Base-by-base conservation (phyloP, 2,329 filamentous ascomycete genomes). In the Lecanicillium sp. region DNA sequence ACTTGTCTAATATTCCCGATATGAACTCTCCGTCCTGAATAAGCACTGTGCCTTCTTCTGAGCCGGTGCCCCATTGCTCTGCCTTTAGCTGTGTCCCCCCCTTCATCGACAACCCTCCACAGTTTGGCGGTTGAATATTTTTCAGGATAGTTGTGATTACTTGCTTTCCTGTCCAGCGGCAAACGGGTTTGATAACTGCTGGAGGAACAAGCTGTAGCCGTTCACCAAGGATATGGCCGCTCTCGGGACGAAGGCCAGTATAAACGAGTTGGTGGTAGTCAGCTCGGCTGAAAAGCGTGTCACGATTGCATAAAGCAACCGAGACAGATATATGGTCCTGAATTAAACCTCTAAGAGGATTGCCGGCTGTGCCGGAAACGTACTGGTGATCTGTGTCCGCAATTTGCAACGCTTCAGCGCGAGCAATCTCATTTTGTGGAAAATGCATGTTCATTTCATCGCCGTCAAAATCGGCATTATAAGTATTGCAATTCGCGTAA, bases 401-500 rank as follows among this genome's bases (percentile, higher is more conserved):
- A 52, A 98, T 82, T 49, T 88, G 85, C 49, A 94, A 74, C 2
- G 92, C 92, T 64, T 98, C 92, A 3, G 90, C 85, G 50, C 92
- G 76, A 13, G 92, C 92, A 47, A 96, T 72, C 57, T 96, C 94
- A 50, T 95, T 96, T 52, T 98, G 92, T 2, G 92, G 92, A 55
- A 98, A 96, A 63, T 98, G 92, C 89, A 98, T 94, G 60, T 98
- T 98, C 92, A 98, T 98, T 62, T 98, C 92, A 57, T 98, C 92
- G 60, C 92, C 92, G 55, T 98, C 94, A 56, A 98, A 98, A 71
- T 98, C 92, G 22, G 92, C 92, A 52, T 98, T 98, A 71, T 98
- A 98, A 1, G 92, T 95, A 56, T 98, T 98, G 61, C 92, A 96
- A 60, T 98, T 98, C 52, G 92, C 90, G 64, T 98, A 98, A 67